Evolutionary conservation across 2,329 filamentous ascomycete genomes (phyloP), one percentile per base, ranked within the genome.

Genomic region (Falciphora oryzae): DNA sequence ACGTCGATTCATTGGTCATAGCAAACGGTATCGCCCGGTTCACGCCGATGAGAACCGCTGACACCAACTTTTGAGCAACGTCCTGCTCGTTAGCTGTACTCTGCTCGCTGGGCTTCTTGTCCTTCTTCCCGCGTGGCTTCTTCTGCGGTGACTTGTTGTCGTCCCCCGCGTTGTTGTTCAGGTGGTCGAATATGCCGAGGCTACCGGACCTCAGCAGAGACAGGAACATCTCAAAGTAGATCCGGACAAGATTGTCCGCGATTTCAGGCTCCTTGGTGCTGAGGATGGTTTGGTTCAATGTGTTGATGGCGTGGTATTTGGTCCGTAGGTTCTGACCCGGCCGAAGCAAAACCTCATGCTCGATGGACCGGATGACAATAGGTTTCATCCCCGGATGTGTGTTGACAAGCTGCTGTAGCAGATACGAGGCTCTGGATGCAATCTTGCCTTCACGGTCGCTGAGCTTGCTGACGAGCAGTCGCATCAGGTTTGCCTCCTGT

Each of bases 401-500:
- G 66, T 89, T 90, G 72, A 97, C 87, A 10, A 99, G 82, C 74
- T 99, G 95, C 63, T 99, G 82, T n/a, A 99, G 81, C 59, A 98
- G 84, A 76, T 97, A 96, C 0, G 95, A 98, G 2, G 94, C 90
- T 66, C 93, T 87, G 4, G 95, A 99, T 1, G 95, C 89, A 71
- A 99, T 96, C 77, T 98, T 99, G 74, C 93, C 93, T 69, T 96
- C 92, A 59, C 90, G 91, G 74, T 99, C 95, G 71, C 96, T 94
- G 31, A 99, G 85, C 77, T 99, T 99, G 81, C 98, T 98, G 70
- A 99, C 92, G 65, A 99, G 79, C 65, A 99, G 81, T 64, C 94
- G 88, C 66, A 99, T 81, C 67, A 99, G 80, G 74, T 99, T 99
- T 64, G 94, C 90, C 76, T 99, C 95, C 74, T 99, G 95, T 76